A percentile compares a stretch with the other conserved stretches of the same genome.
Evolutionary conservation across 306 rosid species (phyloP).

Genomic region (Dalbergia cultrata): DNA sequence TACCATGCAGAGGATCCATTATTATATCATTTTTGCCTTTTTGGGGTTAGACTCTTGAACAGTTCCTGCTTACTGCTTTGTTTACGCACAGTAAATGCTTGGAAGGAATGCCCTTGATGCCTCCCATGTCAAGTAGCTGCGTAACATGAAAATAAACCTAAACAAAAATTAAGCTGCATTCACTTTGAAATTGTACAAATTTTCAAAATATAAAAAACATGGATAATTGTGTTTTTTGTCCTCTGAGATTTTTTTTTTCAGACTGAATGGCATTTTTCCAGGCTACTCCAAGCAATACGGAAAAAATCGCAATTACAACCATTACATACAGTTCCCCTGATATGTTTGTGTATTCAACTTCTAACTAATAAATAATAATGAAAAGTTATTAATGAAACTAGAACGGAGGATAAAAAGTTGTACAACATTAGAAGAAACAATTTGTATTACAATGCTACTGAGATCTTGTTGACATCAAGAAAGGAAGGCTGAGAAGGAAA

Average conservation of each 20-base stretch:
- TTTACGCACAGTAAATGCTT: no score
- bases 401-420: not conserved
- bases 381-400: conserved; percentile 22
- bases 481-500: conserved; percentile 60
- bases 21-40: no score
- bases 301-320: conserved; percentile 33
- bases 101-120: not conserved
- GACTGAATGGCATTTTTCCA: not conserved
- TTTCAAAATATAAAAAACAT: not conserved
- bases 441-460: conserved; percentile 19
- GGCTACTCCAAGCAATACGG: conserved; percentile 16
- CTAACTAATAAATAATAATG: not conserved
- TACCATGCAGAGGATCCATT: no score
- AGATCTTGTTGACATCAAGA: conserved; percentile 42
- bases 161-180: conserved; percentile 2
- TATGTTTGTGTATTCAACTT: not conserved
- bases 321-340: conserved; percentile 9
- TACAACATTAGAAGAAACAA: conserved; percentile 19
- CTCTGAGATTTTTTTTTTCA: not conserved
- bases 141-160: not conserved
- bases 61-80: no score
- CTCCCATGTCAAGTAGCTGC: conserved; percentile 14
- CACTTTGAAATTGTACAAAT: not conserved
- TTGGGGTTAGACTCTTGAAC: not conserved
- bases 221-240: not conserved